Base-by-base conservation (phyloP, 73 alveolate genomes). In the Paramecium sexaurelia region DNA sequence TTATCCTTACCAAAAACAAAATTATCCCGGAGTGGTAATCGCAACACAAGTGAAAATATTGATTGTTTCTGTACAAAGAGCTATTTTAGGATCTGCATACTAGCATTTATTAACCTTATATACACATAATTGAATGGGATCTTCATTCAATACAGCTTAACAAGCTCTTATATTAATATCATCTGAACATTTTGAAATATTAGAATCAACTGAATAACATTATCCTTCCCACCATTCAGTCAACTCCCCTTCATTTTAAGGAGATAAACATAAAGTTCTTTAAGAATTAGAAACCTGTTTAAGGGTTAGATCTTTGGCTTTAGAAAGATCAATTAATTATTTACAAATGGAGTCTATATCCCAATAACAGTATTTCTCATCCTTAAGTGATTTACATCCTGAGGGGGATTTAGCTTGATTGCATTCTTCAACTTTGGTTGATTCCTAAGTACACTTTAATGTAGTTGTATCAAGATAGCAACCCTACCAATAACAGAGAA, bases 1-100 rank as follows among this genome's bases (percentile, higher is more conserved):
- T 17, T 71, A 71, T 20, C 86, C 86, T n/a, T 33, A 36, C 86
- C 86, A 71, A 15, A 33, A n/a, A 71, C 86, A 71, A 3, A 27
- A 71, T 10, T 71, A 71, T 19, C 86, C 86, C 7, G 32, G 17
- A 4, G 51, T 71, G 3, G 56, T 27, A 2, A 71, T 40, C 0
- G 86, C 55, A 35, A 71, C 57, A 71, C 86, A 71, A 3, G 57
- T 40, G 17, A 11, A 37, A 0, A 35, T 24, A 71, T 71, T 71
- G 1, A 71, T 11, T 8, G 86, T 20, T 0, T 71, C 86, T 71
- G 86, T 71, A 32, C 86, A 71, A 35, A 20, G 19, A 3, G 56
- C 13, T 35, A 2, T 35, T 9, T 1, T 32, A 15, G 32, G 37
- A 71, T 71, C 86, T 33, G 86, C 35, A 71, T 32, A 71, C 4